Percentiles rank a stretch among this genome's conserved stretches.
Conservation (phyloP, 768 basidiomycete species). For the Boletus barrowsii region DNA sequence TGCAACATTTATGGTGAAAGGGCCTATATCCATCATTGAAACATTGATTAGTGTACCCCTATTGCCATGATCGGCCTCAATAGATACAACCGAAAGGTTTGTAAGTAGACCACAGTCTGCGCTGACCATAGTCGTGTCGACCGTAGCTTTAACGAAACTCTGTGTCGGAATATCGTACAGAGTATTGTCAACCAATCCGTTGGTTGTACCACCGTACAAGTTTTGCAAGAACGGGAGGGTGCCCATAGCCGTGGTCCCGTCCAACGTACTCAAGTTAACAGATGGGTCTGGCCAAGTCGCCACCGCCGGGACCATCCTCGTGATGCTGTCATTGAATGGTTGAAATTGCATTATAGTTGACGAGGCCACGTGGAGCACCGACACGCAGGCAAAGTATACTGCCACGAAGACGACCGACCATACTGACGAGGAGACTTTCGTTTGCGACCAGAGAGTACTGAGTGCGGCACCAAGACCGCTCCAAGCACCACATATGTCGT, state of each 20-base stretch:
- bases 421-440: background rate
- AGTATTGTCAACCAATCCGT: background rate
- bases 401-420: background rate
- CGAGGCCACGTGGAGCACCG: background rate
- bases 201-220: background rate
- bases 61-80: too few species aligned
- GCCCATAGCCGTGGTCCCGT: background rate
- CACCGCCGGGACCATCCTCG: background rate
- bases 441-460: background rate
- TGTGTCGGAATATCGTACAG: background rate
- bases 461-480: background rate
- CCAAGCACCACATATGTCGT: background rate
- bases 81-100: background rate
- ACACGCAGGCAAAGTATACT: background rate
- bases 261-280: background rate
- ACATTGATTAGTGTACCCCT: background rate
- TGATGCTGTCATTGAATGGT: background rate
- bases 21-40: background rate
- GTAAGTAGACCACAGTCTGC: background rate
- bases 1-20: rapidly evolving
- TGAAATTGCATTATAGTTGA: background rate
- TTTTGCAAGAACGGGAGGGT: background rate
- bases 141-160: background rate
- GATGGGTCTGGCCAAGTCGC: background rate
- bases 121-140: background rate